Percentiles rank a stretch among this genome's conserved stretches.
phyloP scores from a whole-genome alignment of 306 rosid genomes.

The Prunus kanzakura region DNA sequence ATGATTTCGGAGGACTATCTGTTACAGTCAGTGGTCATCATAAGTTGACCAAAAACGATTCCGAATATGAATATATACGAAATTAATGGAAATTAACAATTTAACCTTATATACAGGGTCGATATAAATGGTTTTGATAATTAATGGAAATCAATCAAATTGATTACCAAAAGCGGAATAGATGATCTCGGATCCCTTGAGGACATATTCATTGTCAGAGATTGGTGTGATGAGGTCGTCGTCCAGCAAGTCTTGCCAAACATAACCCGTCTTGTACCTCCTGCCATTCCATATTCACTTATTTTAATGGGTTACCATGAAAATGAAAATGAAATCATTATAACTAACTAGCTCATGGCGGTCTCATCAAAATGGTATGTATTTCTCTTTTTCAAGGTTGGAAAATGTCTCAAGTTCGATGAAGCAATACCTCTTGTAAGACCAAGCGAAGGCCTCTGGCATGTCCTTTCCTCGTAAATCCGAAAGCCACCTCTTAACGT shows the following conservation, averaged over 20 bases:
- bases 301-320: not conserved
- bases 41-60: not conserved
- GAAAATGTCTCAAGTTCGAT: not conserved
- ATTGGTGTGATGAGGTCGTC: slow-evolving; percentile 83
- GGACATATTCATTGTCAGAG: slow-evolving; percentile 84
- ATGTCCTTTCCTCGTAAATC: slow-evolving; percentile 70
- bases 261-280: slow-evolving; percentile 84
- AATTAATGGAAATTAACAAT: too few species aligned
- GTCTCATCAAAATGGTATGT: not conserved
- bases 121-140: too few species aligned
- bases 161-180: slow-evolving; percentile 32
- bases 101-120: too few species aligned
- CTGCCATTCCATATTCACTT: slow-evolving; percentile 37
- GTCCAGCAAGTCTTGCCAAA: slow-evolving; percentile 90
- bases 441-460: slow-evolving; percentile 73
- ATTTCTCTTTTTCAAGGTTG: not conserved
- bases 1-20: slow-evolving; percentile 4
- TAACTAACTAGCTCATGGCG: not conserved
- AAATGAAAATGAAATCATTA: not conserved
- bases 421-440: slow-evolving; percentile 61
- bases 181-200: slow-evolving; percentile 77
- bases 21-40: not conserved
- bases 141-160: not conserved
- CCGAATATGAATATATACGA: not conserved
- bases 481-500: slow-evolving; percentile 78